Evolutionary conservation across 345 rosid species (phyloP).

Genomic region (Lepidium aucheri): DNA sequence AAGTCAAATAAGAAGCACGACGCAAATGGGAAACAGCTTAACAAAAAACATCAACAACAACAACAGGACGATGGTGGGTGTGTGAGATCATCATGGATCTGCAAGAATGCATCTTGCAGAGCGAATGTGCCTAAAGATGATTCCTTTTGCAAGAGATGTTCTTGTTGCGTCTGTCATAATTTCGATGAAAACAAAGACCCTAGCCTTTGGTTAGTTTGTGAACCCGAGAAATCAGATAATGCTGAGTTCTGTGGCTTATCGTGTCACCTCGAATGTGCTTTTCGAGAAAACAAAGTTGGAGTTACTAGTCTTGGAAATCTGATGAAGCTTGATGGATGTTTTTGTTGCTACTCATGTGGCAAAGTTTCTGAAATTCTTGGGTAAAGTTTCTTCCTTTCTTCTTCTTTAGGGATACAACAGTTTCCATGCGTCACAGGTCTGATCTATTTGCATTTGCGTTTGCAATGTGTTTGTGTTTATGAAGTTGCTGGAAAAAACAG

Average conservation of each 20-base stretch:
- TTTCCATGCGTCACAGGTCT: not conserved
- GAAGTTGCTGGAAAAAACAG: conserved; percentile 87
- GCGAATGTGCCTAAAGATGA: conserved; percentile 49
- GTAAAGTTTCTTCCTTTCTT: conserved; percentile 31
- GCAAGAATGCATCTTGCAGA: conserved; percentile 34
- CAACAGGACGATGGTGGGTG: conserved; percentile 20
- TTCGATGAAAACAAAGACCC: conserved; percentile 73
- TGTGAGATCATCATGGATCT: conserved; percentile 59
- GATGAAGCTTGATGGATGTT: conserved; percentile 34
- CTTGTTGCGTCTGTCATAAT: conserved; percentile 86
- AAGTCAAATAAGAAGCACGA: conserved; percentile 62
- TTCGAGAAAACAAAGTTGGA: conserved; percentile 73
- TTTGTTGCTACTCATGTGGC: conserved; percentile 94
- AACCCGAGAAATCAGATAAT: conserved; percentile 19
- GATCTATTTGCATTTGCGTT: not conserved
- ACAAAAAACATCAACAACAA: not conserved
- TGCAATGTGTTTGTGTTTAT: not conserved
- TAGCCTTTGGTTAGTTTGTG: conserved; percentile 34
- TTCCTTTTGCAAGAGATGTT: conserved; percentile 90
- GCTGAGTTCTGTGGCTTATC: conserved; percentile 76
- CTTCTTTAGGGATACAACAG: not conserved
- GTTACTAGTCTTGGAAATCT: conserved; percentile 32
- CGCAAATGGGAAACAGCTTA: conserved; percentile 3
- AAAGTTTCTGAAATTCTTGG: conserved; percentile 90
- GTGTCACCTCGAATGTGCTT: conserved; percentile 93